Evolutionary conservation across 1,139 yeast genomes (phyloP).

Genomic region (Saccharomyces hybrid): DNA sequence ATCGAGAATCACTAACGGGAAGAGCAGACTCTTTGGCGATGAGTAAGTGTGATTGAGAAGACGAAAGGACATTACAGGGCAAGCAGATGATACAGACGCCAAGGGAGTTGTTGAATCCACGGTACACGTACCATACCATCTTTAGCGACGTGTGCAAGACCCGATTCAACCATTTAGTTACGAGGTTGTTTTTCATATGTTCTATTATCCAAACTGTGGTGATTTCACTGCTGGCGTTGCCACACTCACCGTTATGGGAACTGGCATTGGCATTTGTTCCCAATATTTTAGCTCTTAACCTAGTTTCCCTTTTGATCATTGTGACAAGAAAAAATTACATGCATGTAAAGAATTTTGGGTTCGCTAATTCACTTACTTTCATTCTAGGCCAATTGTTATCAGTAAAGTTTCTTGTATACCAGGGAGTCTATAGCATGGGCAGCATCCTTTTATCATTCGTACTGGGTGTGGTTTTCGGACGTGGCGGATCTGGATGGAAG

Average conservation of each 20-base stretch:
- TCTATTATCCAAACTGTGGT: conserved; percentile 30
- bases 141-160: conserved; percentile 36
- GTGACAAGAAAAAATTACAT: conserved; percentile 44
- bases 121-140: conserved; percentile 34
- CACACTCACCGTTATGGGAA: conserved; percentile 15
- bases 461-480: conserved; percentile 27
- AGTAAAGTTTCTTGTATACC: conserved; percentile 34
- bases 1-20: not conserved
- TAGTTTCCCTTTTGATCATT: conserved; percentile 38
- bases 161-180: conserved; percentile 34
- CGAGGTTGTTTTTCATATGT: conserved; percentile 33
- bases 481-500: conserved; percentile 4
- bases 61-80: not conserved
- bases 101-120: conserved; percentile 15
- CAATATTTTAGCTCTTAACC: conserved; percentile 31
- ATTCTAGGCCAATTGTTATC: conserved; percentile 42
- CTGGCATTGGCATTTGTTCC: conserved; percentile 29
- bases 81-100: not conserved
- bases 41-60: not conserved
- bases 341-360: conserved; percentile 45
- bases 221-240: conserved; percentile 23
- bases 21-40: not conserved
- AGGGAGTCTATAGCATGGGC: conserved; percentile 34
- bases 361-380: conserved; percentile 45
- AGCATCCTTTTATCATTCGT: conserved; percentile 37